Evolutionary conservation across 2,329 filamentous ascomycete species (phyloP), one percentile per base, ranked within the genome.

Genomic region (Stenocarpella maydis): DNA sequence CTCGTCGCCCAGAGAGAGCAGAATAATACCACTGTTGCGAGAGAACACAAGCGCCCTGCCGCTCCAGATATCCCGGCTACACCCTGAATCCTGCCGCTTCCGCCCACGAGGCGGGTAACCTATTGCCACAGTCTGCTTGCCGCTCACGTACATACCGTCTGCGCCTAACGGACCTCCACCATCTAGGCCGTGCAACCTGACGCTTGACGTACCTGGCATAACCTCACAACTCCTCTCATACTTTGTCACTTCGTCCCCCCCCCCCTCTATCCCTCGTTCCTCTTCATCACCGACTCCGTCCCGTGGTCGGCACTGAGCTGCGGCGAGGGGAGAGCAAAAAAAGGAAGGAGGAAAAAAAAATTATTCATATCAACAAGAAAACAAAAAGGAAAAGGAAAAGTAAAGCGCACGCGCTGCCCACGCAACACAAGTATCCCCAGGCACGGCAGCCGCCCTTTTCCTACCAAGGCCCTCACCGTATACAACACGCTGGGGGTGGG

Each of bases 21-120:
- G 55, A 63, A 71, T 43, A 74, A 71, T 45, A 74, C 61, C 53
- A 73, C 72, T 73, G 72, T 76, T 76, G 77, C 77, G 76, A 75
- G 67, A 49, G 47, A 17, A 17, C 47, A 77, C 78, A 80, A 80
- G 79, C 80, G 79, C 79, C 78, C 73, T 37, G 73, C 71, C 73
- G 75, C 75, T 74, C 72, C 45, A 60, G 43, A 50, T 49, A 65
- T 52, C 61, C 53, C 53, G 45, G 43, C 43, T n/a, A 43, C 60
- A 41, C 50, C 72, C 71, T 67, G 65, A 73, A 71, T 73, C 71
- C 71, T 74, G 72, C 74, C 67, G 68, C 69, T 72, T 72, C 64
- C 69, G 70, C 74, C 72, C 72, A 73, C 71, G 69, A 71, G 71
- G 74, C 72, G 73, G 74, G 72, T 75, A 74, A 72, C 71, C 69